Base-by-base conservation (phyloP, 306 rosid species). In the Hippophae rhamnoides region DNA sequence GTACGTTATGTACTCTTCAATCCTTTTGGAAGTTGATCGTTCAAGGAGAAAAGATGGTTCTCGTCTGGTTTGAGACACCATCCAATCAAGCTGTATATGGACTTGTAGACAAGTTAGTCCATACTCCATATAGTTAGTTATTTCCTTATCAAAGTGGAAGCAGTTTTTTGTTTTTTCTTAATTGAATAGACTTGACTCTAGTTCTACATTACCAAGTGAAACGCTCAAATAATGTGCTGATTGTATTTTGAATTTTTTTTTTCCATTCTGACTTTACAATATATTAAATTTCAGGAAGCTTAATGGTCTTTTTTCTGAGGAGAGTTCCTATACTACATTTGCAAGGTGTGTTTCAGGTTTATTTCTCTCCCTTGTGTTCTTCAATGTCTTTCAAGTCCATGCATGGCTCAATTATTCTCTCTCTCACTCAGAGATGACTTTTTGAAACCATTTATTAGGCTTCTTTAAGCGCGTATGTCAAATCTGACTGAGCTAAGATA, bases 291-390 rank as follows among this genome's bases (percentile, higher is more conserved):
- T 65, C 95, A 92, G 98, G 98, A 45, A 92, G 98, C 78, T 76
- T 92, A 74, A 96, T 87, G 76, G 98, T 87, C 90, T 92, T 80
- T 96, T 96, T 69, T 92, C 87, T 57, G 98, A 92, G 83, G 98
- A 92, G 78, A 92, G 96, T 76, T 81, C 96, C 42, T 92, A 74
- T 48, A 63, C 88, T 57, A 76, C 98, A 58, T 92, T 92, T 87
- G 96, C 96, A 73, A 87, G 87, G 95, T 92, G 84, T 66, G 95
- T 89, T 51, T 92, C 98, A 87, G 95, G 98, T 92, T 81, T 79
- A 67, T 43, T 81, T 72, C 89, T 68, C 71, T 74, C 82, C 48
- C 66, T 69, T 67, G 53, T 70, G 65, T 67, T 7, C 65, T 42
- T 57, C 7, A 57, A 62, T 6, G 64, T 42, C 45, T 25, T 57